Conservation (phyloP, 805 yeast species). For the Saccharomycopsis fibuligera region DNA sequence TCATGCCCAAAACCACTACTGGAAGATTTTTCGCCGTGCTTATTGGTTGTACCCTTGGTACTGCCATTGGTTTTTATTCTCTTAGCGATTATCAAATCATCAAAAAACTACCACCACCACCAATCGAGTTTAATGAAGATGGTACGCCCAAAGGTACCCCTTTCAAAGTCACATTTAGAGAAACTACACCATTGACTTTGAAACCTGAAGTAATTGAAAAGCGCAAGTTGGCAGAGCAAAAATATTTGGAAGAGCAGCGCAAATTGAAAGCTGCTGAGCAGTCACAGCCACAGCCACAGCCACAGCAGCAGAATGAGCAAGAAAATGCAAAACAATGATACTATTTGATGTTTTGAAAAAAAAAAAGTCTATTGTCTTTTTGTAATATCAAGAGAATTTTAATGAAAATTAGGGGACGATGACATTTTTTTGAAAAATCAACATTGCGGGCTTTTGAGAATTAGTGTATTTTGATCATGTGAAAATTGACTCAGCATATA, state of each 20-base stretch:
- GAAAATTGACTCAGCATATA: too few species aligned
- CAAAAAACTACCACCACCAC: constrained; percentile 29
- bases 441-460: too few species aligned
- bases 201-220: constrained; percentile 29
- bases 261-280: too few species aligned
- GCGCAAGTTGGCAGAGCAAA: constrained; percentile 8
- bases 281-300: too few species aligned
- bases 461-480: too few species aligned
- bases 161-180: constrained; percentile 31
- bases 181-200: constrained; percentile 34
- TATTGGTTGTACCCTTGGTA: constrained; percentile 13
- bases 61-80: constrained; percentile 11
- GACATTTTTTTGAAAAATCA: too few species aligned
- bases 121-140: constrained; percentile 34
- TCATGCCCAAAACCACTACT: constrained; percentile 7
- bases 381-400: too few species aligned
- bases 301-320: too few species aligned
- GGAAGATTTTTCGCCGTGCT: constrained; percentile 16
- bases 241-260: constrained; percentile 8
- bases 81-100: constrained; percentile 23
- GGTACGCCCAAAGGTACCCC: constrained; percentile 34
- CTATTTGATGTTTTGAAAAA: too few species aligned
- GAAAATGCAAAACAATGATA: too few species aligned
- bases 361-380: too few species aligned
- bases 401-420: too few species aligned